A percentile compares a stretch with the other conserved stretches of the same genome.
Evolutionary conservation across 106 monocot genomes (phyloP).

Genomic region (Phalaenopsis aphrodite): DNA sequence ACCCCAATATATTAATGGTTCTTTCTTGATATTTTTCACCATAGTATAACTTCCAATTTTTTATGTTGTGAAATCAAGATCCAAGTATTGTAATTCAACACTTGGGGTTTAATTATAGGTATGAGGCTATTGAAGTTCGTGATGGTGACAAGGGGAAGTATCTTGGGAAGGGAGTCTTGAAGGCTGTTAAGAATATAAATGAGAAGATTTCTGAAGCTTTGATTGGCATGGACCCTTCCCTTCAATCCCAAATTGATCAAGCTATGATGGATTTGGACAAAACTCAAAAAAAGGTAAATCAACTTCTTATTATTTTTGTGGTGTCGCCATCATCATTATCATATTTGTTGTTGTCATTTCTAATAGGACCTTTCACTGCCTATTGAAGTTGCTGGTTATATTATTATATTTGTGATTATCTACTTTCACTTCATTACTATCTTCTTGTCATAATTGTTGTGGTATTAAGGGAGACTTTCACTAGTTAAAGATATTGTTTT

Average conservation of each 20-base stretch:
- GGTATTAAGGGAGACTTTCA: not conserved
- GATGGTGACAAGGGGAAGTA: slow-evolving; percentile 74
- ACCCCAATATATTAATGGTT: not conserved
- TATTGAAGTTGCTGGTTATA: not conserved
- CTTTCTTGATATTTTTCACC: not conserved
- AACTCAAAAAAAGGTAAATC: slow-evolving; percentile 69
- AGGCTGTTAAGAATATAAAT: slow-evolving; percentile 80
- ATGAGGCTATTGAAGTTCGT: slow-evolving; percentile 64
- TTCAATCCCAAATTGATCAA: slow-evolving; percentile 88
- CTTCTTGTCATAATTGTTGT: not conserved
- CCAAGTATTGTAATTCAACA: not conserved
- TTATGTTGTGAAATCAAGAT: not conserved
- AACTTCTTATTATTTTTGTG: not conserved
- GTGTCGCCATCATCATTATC: not conserved
- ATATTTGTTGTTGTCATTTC: not conserved
- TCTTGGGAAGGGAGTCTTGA: slow-evolving; percentile 82
- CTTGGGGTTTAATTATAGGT: slow-evolving; percentile 18
- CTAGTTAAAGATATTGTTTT: not conserved
- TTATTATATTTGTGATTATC: not conserved
- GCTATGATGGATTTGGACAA: slow-evolving; percentile 90
- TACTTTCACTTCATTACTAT: not conserved
- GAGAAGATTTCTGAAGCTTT: slow-evolving; percentile 88
- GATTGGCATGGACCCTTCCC: slow-evolving; percentile 88
- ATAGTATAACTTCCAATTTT: not conserved
- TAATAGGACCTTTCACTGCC: not conserved